These are phyloP conservation scores for Ambrosiella beaveri DNA, from an alignment of 2,329 filamentous ascomycete genomes.

Conservation along the genomic window DNA sequence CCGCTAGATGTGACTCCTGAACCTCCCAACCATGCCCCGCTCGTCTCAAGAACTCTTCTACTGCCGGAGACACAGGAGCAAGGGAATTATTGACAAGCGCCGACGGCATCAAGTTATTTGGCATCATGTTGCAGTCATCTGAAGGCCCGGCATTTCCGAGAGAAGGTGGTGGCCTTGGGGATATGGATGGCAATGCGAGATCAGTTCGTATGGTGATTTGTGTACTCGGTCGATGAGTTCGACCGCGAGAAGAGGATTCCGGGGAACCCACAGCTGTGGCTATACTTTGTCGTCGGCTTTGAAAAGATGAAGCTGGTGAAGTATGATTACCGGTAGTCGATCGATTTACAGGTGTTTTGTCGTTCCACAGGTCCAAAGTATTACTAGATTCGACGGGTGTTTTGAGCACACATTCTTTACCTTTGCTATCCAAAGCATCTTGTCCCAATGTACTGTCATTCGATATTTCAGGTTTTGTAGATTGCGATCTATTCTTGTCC, in stretches of 20 bases:
- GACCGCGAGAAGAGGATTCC: neutral
- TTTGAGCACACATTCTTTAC: neutral
- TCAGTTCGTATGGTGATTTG: slow-evolving; percentile 8
- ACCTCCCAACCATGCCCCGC: slow-evolving; percentile 5
- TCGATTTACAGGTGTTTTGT: neutral
- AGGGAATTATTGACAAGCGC: neutral
- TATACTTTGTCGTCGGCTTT: neutral
- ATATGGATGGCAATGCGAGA: neutral
- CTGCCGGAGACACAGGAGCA: neutral
- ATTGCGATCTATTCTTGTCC: no score
- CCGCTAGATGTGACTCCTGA: slow-evolving; percentile 9
- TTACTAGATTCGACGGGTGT: neutral
- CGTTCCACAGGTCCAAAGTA: neutral
- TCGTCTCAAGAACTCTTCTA: neutral
- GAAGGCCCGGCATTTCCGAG: slow-evolving; percentile 2
- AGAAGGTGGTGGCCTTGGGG: neutral
- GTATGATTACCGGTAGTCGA: neutral
- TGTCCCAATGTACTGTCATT: neutral
- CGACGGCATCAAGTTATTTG: neutral
- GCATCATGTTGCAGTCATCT: neutral
- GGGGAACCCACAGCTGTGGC: neutral
- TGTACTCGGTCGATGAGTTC: neutral
- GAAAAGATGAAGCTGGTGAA: neutral
- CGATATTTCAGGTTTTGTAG: no score
- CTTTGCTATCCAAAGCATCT: neutral